Base-by-base conservation (phyloP, 164 flowering plant genomes). In the Chimonanthus praecox region DNA sequence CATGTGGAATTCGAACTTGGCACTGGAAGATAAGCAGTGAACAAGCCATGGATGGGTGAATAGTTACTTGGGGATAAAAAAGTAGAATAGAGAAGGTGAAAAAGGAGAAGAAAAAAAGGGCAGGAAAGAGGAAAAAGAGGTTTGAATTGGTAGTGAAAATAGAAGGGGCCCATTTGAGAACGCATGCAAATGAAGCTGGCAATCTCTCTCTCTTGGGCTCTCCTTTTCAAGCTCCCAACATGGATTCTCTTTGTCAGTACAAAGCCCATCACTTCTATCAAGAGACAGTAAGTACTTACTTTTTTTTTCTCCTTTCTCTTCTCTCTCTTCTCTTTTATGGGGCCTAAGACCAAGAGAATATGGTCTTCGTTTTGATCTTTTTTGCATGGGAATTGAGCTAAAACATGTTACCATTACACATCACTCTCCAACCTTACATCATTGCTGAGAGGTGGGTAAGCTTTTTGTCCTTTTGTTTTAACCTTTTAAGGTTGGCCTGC, bases 181-280 rank as follows among this genome's bases (percentile, higher is more conserved):
- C 83, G 83, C 85, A 75, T 81, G 85, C 82, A 69, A 51, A 77
- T 74, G 73, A 75, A 71, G 83, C 85, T 83, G 83, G 81, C 83
- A 83, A 7, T 50, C 71, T 71, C 49, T 67, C 78, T 77, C 67
- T 73, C 72, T 50, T 47, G 76, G 86, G 86, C 84, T 82, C 86
- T 64, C 68, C 86, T 84, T 84, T 84, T 82, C 54, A 82, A 78
- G 86, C 80, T 74, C 62, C 78, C 74, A 81, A 84, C 85, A 84
- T 80, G 83, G 87, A 84, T 84, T 84, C 87, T 82, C 83, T 84
- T 78, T 84, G 77, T 79, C 77, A 81, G 79, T 67, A 67, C 78
- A 79, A 84, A 74, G 72, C 83, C 83, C 87, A 79, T 84, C 87
- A 77, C 85, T 71, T 71, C 74, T 71, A 67, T 84, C 84, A 76